Conservation (phyloP, 306 rosid species). For the Castanea sativa region DNA sequence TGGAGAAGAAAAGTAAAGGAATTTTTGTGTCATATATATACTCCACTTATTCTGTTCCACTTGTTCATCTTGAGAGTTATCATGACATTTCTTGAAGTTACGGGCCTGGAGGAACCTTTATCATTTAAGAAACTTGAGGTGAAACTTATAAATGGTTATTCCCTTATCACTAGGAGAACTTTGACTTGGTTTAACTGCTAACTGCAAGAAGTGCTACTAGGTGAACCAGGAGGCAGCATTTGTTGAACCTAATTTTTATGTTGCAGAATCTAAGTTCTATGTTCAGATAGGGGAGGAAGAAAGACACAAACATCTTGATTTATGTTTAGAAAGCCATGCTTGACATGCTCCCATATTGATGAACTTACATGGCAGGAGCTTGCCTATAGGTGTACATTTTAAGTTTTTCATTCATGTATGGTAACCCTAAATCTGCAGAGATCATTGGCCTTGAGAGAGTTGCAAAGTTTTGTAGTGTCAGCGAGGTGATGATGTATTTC, state of each 20-base stretch:
- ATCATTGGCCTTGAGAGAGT: conserved; percentile 73
- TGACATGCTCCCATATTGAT: conserved; percentile 76
- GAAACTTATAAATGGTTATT: conserved; percentile 78
- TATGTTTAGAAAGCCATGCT: conserved; percentile 62
- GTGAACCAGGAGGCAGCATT: conserved; percentile 84
- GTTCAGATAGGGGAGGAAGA: conserved; percentile 76
- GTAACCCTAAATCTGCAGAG: conserved; percentile 82
- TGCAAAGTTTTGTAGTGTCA: conserved; percentile 85
- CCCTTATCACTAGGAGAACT: conserved; percentile 34
- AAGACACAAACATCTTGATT: conserved; percentile 63
- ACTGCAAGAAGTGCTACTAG: conserved; percentile 67
- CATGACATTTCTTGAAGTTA: conserved; percentile 62
- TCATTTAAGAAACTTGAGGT: conserved; percentile 70
- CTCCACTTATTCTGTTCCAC: too few species aligned
- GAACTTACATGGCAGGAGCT: conserved; percentile 95
- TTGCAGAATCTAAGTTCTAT: conserved; percentile 64
- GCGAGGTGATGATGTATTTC: conserved; percentile 96
- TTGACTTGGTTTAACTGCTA: conserved; percentile 80
- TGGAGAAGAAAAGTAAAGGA: background rate
- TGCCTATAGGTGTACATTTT: conserved; percentile 67
- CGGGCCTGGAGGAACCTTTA: conserved; percentile 60
- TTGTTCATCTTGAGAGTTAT: conserved; percentile 63
- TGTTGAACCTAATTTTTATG: conserved; percentile 90
- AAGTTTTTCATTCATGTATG: conserved; percentile 83
- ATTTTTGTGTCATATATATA: too few species aligned